A percentile compares a stretch with the other conserved stretches of the same genome.
Conservation (phyloP, 2,329 filamentous ascomycete species). For the Tolypocladium guangdongense region DNA sequence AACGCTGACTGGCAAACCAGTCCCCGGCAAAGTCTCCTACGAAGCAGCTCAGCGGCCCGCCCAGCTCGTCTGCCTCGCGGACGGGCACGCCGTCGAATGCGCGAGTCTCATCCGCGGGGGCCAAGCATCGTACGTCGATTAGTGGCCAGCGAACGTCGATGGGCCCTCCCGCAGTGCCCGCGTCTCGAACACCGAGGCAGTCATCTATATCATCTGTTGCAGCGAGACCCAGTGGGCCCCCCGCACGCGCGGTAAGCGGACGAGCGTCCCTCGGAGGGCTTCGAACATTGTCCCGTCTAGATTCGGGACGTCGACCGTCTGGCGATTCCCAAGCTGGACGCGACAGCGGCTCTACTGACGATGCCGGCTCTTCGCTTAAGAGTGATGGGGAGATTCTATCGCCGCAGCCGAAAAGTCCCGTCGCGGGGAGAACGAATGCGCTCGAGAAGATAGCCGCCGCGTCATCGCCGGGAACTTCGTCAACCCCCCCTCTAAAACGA, state of each 20-base stretch:
- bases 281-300: conserved; percentile 24
- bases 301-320: conserved; percentile 32
- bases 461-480: conserved; percentile 14
- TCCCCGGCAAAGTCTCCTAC: conserved; percentile 72
- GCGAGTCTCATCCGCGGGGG: conserved; percentile 29
- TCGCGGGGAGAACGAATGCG: conserved; percentile 36
- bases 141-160: conserved; percentile 50
- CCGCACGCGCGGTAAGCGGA: conserved; percentile 27
- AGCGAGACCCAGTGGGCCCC: conserved; percentile 19
- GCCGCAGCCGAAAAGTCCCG: conserved; percentile 39
- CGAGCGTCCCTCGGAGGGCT: conserved; percentile 28
- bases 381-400: conserved; percentile 40
- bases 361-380: conserved; percentile 34
- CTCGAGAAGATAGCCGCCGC: conserved; percentile 40
- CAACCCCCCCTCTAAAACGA: conserved; percentile 20
- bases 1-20: conserved; percentile 25
- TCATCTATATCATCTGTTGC: conserved; percentile 31
- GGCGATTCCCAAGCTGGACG: conserved; percentile 33
- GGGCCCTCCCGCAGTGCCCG: conserved; percentile 49
- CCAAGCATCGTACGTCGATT: conserved; percentile 45
- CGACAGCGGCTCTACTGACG: conserved; percentile 26
- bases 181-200: conserved; percentile 30
- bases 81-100: conserved; percentile 54
- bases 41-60: conserved; percentile 53
- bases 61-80: conserved; percentile 48